These are phyloP conservation scores for Epichloe brachyelytri DNA, from an alignment of 2,329 filamentous ascomycete species.

Conservation along the genomic window DNA sequence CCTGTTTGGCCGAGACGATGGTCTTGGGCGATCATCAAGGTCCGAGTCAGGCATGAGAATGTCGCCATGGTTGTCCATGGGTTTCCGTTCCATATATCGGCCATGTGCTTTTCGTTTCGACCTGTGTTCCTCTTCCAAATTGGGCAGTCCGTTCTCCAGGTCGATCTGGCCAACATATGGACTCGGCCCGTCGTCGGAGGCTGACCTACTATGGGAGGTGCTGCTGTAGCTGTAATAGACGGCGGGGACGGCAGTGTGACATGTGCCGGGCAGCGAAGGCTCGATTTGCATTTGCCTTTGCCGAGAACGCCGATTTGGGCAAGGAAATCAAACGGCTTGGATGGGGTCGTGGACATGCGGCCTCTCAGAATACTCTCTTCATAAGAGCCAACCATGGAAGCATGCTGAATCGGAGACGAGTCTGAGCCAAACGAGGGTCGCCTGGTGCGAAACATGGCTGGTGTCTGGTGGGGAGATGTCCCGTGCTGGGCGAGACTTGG, in stretches of 20 bases:
- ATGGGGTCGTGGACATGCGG: slow-evolving; percentile 92
- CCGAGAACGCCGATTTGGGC: slow-evolving; percentile 93
- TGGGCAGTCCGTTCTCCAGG: slow-evolving; percentile 64
- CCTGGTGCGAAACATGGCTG: slow-evolving; percentile 40
- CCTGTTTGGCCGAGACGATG: slow-evolving; percentile 32
- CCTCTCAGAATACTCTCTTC: slow-evolving; percentile 93
- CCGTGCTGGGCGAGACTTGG: slow-evolving; percentile 25
- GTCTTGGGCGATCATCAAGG: slow-evolving; percentile 18
- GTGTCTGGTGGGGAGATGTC: slow-evolving; percentile 37
- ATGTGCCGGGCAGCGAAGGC: slow-evolving; percentile 74
- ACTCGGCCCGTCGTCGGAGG: slow-evolving; percentile 73
- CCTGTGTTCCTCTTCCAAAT: slow-evolving; percentile 33
- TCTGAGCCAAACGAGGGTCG: slow-evolving; percentile 63
- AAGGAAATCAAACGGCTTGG: slow-evolving; percentile 81
- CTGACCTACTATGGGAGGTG: slow-evolving; percentile 48
- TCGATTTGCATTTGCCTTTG: slow-evolving; percentile 76
- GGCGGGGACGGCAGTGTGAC: slow-evolving; percentile 78
- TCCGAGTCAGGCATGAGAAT: slow-evolving; percentile 9
- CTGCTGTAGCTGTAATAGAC: slow-evolving; percentile 90
- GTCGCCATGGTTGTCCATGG: slow-evolving; percentile 15
- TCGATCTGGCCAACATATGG: slow-evolving; percentile 93
- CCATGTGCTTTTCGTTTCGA: slow-evolving; percentile 35
- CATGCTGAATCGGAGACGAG: slow-evolving; percentile 66
- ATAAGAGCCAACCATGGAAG: slow-evolving; percentile 94
- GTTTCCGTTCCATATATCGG: slow-evolving; percentile 26